A percentile compares a stretch with the other conserved stretches of the same genome.
These are phyloP conservation scores for Casuarina glauca DNA, from an alignment of 306 rosid species.

Conservation along the genomic window DNA sequence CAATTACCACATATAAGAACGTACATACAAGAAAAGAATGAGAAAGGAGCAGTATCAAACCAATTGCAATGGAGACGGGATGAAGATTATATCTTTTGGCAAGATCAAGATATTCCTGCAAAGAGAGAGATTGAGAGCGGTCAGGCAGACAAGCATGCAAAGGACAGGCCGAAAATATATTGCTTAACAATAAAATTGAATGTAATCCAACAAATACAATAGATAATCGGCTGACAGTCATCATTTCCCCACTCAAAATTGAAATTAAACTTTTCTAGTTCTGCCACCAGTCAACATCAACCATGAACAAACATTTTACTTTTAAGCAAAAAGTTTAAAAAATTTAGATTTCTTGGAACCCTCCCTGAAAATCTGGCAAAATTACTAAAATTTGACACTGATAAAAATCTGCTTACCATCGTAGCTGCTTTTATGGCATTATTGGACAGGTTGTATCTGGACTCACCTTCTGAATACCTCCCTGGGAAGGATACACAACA, in stretches of 20 bases:
- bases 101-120: slow-evolving; percentile 68
- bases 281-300: not conserved
- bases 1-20: not conserved
- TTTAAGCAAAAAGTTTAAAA: not conserved
- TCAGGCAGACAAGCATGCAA: slow-evolving; percentile 14
- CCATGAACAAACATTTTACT: not conserved
- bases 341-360: not conserved
- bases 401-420: slow-evolving; percentile 42
- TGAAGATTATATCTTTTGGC: slow-evolving; percentile 61
- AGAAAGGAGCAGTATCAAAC: slow-evolving; percentile 40
- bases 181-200: not conserved
- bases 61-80: slow-evolving; percentile 88
- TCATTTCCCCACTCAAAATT: not conserved
- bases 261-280: not conserved
- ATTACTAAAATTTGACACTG: slow-evolving; percentile 6
- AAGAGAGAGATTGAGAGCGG: slow-evolving; percentile 23
- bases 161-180: not conserved
- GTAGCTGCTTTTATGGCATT: slow-evolving; percentile 53
- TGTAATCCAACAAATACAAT: not conserved
- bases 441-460: slow-evolving; percentile 70
- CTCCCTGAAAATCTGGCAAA: not conserved
- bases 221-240: not conserved
- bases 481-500: slow-evolving; percentile 46
- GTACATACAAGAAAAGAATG: not conserved
- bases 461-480: slow-evolving; percentile 83